Percentiles rank a stretch among this genome's conserved stretches.
Conservation (phyloP, 176 grass and related monocot species). For the Neostapfia colusana region DNA sequence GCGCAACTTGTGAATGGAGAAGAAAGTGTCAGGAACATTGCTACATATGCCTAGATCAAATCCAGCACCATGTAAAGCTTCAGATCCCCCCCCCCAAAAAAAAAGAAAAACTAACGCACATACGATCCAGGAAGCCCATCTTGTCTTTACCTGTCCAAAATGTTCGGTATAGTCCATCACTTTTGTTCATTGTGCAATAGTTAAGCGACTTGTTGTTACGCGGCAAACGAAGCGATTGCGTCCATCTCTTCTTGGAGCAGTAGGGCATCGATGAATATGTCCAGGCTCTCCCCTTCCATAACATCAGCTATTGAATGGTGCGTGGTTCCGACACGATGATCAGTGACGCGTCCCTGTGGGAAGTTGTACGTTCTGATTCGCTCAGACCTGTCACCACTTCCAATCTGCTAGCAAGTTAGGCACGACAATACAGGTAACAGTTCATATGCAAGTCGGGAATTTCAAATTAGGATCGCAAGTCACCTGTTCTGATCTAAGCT, state of each 20-base stretch:
- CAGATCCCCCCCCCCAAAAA: background rate
- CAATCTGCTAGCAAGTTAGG: slow-evolving; percentile 47
- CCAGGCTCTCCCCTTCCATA: slow-evolving; percentile 75
- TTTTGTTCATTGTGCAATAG: background rate
- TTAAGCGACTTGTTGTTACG: slow-evolving; percentile 5
- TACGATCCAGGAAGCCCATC: background rate
- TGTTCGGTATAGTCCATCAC: background rate
- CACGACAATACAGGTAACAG: background rate
- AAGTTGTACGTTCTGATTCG: slow-evolving; percentile 94
- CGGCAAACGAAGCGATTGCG: slow-evolving; percentile 67
- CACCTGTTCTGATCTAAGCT: slow-evolving; percentile 81
- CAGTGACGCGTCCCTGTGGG: slow-evolving; percentile 85
- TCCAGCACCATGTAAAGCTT: background rate
- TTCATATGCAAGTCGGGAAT: background rate
- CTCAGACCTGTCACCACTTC: slow-evolving; percentile 89
- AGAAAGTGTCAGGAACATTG: background rate
- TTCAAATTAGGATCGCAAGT: background rate
- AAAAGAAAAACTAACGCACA: background rate
- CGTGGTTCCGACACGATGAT: slow-evolving; percentile 77
- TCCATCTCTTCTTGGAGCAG: slow-evolving; percentile 84
- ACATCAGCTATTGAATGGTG: slow-evolving; percentile 80
- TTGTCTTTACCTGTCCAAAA: background rate
- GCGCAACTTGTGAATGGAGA: background rate
- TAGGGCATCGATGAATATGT: slow-evolving; percentile 67
- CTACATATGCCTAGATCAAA: background rate